These are phyloP conservation scores for Aspergillus quadricinctus DNA, from an alignment of 2,329 filamentous ascomycete genomes.

Conservation along the genomic window DNA sequence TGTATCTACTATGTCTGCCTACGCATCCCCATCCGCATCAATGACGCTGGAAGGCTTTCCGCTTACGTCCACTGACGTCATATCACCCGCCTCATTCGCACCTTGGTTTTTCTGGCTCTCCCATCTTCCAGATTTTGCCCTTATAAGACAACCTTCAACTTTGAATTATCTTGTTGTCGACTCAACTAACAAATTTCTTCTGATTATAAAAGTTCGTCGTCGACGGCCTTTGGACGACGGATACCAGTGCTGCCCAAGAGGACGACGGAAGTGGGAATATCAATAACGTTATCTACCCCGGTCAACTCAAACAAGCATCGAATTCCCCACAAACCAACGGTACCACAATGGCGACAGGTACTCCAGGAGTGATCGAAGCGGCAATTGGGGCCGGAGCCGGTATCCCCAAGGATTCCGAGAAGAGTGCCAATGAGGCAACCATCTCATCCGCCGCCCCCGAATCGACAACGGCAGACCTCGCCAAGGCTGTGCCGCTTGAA, in stretches of 20 bases:
- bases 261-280: constrained; percentile 77
- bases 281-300: constrained; percentile 83
- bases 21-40: constrained; percentile 2
- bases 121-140: constrained; percentile 7
- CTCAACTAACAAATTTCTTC: constrained; percentile 7
- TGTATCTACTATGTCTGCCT: neutral
- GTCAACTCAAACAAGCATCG: constrained; percentile 54
- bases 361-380: constrained; percentile 68
- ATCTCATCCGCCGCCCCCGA: constrained; percentile 64
- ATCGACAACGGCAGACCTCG: constrained; percentile 67
- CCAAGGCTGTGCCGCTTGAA: constrained; percentile 63
- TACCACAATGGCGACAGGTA: constrained; percentile 55
- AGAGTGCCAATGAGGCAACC: constrained; percentile 35
- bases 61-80: constrained; percentile 23
- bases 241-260: constrained; percentile 75
- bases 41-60: constrained; percentile 21
- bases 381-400: constrained; percentile 40
- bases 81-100: constrained; percentile 3
- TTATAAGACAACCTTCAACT: constrained; percentile 19
- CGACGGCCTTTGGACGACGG: constrained; percentile 83
- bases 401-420: constrained; percentile 28
- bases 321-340: constrained; percentile 12
- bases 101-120: constrained; percentile 9
- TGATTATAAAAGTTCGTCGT: constrained; percentile 72
- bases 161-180: constrained; percentile 9